Conservation (phyloP, 345 rosid genomes). For the Eutrema japonicum region DNA sequence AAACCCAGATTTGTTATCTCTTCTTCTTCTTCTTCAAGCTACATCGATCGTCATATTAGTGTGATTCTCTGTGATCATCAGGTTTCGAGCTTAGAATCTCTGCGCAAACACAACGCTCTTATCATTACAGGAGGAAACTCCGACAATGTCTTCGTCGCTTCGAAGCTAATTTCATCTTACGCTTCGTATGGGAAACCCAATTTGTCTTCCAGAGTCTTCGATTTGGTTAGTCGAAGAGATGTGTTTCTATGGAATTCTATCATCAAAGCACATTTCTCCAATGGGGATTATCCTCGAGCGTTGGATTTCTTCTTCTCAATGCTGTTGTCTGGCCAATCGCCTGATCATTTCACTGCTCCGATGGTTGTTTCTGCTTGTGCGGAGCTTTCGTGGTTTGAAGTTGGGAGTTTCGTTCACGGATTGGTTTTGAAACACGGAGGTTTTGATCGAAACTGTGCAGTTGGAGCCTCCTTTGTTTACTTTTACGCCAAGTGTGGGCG, state of each 20-base stretch:
- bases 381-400: constrained; percentile 49
- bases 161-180: constrained; percentile 65
- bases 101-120: constrained; percentile 55
- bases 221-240: constrained; percentile 50
- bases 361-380: constrained; percentile 71
- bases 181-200: constrained; percentile 46
- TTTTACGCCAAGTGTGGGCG: constrained; percentile 58
- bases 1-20: constrained; percentile 30
- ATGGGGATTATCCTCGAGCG: constrained; percentile 50
- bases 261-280: constrained; percentile 70
- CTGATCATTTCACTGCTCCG: constrained; percentile 61
- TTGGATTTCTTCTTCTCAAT: constrained; percentile 51
- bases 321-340: constrained; percentile 45
- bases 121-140: constrained; percentile 58
- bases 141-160: constrained; percentile 55
- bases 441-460: constrained; percentile 47
- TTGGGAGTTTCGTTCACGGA: constrained; percentile 57
- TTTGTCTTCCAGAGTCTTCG: constrained; percentile 50
- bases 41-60: constrained; percentile 46
- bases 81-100: constrained; percentile 37
- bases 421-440: constrained; percentile 55
- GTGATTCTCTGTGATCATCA: constrained; percentile 43
- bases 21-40: constrained; percentile 44
- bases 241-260: constrained; percentile 72
- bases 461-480: constrained; percentile 67